Percentiles rank a stretch among this genome's conserved stretches.
Conservation (phyloP, 352 stramenopile genomes). For the Salisapilia sapeloensis region DNA sequence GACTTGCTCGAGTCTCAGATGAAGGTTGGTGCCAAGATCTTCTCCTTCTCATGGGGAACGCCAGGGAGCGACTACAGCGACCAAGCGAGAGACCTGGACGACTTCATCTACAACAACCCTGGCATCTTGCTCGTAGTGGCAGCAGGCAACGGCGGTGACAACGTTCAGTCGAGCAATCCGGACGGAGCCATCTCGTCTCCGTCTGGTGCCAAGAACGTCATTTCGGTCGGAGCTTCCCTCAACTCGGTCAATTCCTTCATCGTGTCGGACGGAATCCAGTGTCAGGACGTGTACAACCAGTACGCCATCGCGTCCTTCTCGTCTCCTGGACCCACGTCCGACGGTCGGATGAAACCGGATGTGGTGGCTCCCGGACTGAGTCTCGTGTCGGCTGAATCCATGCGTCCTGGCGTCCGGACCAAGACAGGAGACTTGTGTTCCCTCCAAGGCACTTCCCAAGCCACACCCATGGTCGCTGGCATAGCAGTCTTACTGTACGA, state of each 20-base stretch:
- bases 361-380: constrained; percentile 73
- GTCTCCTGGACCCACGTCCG: constrained; percentile 55
- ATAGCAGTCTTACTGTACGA: constrained; percentile 57
- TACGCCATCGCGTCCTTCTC: constrained; percentile 71
- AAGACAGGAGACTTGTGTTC: constrained; percentile 43
- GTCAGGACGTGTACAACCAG: constrained; percentile 49
- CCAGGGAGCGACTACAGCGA: constrained; percentile 56
- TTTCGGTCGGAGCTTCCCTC: constrained; percentile 64
- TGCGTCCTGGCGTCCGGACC: constrained; percentile 23
- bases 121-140: constrained; percentile 77
- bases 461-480: constrained; percentile 55
- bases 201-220: constrained; percentile 71
- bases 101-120: constrained; percentile 73
- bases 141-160: constrained; percentile 80
- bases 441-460: constrained; percentile 61
- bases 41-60: constrained; percentile 76
- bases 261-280: constrained; percentile 20
- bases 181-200: constrained; percentile 65
- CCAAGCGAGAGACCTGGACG: constrained; percentile 59
- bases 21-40: constrained; percentile 47
- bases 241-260: constrained; percentile 34
- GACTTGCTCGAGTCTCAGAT: constrained; percentile 58
- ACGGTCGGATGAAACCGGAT: constrained; percentile 78
- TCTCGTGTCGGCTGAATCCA: constrained; percentile 54
- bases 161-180: constrained; percentile 16